Evolutionary conservation across 148 eudicot genomes (phyloP).

Genomic region (Fagopyrum homotropicum): DNA sequence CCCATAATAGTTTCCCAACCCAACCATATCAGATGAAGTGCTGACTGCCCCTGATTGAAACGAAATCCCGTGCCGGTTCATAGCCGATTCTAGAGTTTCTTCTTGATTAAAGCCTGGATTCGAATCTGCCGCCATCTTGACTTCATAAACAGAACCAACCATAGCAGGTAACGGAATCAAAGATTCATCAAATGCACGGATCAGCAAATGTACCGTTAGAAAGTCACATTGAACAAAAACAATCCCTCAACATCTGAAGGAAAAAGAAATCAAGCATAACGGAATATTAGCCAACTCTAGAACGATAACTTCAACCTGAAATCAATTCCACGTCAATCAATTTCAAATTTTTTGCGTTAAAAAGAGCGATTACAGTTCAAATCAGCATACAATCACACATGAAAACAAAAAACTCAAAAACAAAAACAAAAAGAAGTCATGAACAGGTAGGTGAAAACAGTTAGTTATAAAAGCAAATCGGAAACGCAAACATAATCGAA

Average conservation of each 20-base stretch:
- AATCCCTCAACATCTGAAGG: not conserved
- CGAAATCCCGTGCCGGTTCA: constrained; percentile 42
- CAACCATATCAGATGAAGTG: constrained; percentile 48
- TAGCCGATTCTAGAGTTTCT: constrained; percentile 33
- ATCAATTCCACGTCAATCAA: not conserved
- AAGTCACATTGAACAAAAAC: not conserved
- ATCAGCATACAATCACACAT: not conserved
- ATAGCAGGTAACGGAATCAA: not conserved
- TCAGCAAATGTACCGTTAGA: not conserved
- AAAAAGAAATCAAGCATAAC: not conserved
- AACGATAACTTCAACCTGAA: not conserved
- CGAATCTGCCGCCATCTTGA: constrained; percentile 51
- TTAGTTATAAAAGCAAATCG: not conserved
- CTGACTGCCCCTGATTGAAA: constrained; percentile 56
- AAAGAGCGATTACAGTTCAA: not conserved
- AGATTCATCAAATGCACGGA: not conserved
- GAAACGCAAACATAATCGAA: not conserved
- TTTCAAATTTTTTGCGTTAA: not conserved
- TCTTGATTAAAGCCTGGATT: constrained; percentile 59
- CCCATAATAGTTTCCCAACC: constrained; percentile 43
- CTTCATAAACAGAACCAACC: not conserved
- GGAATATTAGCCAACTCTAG: not conserved
- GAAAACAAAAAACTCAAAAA: not conserved
- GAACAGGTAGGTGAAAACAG: not conserved
- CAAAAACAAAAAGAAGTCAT: not conserved